Evolutionary conservation across 73 alveolate genomes (phyloP).

Genomic region (Blepharisma japonicum): DNA sequence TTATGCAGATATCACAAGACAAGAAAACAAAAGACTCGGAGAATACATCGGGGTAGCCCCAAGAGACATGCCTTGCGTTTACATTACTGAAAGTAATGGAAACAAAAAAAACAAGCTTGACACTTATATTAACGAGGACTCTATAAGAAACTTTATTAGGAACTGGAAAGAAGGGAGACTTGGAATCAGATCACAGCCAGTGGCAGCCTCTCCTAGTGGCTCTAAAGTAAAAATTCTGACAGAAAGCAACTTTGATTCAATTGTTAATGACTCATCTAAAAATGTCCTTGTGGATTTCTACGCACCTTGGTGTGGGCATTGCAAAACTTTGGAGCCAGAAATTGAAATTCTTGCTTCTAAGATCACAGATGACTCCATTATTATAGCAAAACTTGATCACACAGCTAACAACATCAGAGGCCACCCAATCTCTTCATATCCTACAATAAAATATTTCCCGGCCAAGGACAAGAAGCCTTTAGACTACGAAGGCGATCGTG

Average conservation of each 20-base stretch:
- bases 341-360: slow-evolving; percentile 84
- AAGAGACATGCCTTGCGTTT: slow-evolving; percentile 64
- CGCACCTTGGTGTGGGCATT: slow-evolving; percentile 73
- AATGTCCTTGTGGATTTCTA: slow-evolving; percentile 70
- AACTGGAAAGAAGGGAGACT: slow-evolving; percentile 69
- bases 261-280: slow-evolving; percentile 72
- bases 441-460: slow-evolving; percentile 74
- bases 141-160: slow-evolving; percentile 53
- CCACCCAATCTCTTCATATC: slow-evolving; percentile 73
- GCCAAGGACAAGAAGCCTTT: neutral
- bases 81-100: slow-evolving; percentile 64
- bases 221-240: slow-evolving; percentile 88
- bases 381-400: slow-evolving; percentile 89
- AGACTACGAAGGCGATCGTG: neutral
- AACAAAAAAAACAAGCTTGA: slow-evolving; percentile 62
- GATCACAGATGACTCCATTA: slow-evolving; percentile 59
- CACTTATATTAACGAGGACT: slow-evolving; percentile 60
- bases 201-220: slow-evolving; percentile 70
- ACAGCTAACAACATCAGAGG: slow-evolving; percentile 85
- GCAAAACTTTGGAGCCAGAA: slow-evolving; percentile 87
- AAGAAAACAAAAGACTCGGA: slow-evolving; percentile 77
- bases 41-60: slow-evolving; percentile 75
- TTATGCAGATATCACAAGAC: slow-evolving; percentile 68
- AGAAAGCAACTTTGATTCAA: slow-evolving; percentile 83
- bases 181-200: slow-evolving; percentile 77